These are phyloP conservation scores for Phanerochaete carnosa DNA, from an alignment of 768 basidiomycete genomes.

Conservation along the genomic window DNA sequence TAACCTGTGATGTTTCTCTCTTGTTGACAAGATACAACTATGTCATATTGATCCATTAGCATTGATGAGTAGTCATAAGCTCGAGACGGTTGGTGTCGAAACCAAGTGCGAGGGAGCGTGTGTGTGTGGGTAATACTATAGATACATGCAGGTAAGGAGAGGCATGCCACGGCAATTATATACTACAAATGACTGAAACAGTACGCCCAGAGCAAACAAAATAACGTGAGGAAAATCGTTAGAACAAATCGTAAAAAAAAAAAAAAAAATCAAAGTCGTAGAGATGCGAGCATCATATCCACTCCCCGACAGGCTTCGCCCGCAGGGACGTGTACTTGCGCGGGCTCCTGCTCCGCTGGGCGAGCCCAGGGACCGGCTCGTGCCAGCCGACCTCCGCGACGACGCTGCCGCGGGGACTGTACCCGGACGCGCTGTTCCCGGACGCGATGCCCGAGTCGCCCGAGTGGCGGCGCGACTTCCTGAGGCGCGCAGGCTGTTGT, in stretches of 20 bases:
- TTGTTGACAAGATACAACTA: constrained; percentile 6
- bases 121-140: neutral
- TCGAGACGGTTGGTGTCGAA: neutral
- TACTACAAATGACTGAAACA: neutral
- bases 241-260: neutral
- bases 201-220: neutral
- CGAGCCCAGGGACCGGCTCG: constrained; percentile 5
- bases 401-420: constrained; percentile 16
- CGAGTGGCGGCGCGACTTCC: constrained; percentile 12
- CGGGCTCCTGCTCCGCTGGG: neutral
- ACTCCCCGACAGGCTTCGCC: constrained; percentile 16
- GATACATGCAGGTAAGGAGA: constrained; percentile 8
- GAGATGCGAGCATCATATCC: constrained; percentile 19
- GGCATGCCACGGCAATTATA: neutral
- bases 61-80: neutral
- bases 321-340: constrained; percentile 12
- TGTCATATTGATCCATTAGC: neutral
- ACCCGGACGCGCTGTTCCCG: constrained; percentile 10
- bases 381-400: constrained; percentile 13
- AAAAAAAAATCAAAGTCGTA: neutral
- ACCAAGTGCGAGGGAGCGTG: neutral
- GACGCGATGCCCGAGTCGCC: constrained; percentile 21
- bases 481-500: no score
- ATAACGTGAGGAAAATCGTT: neutral
- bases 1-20: neutral